A percentile compares a stretch with the other conserved stretches of the same genome.
These are phyloP conservation scores for Phytophthora hibernalis DNA, from an alignment of 352 stramenopile species.

Conservation along the genomic window DNA sequence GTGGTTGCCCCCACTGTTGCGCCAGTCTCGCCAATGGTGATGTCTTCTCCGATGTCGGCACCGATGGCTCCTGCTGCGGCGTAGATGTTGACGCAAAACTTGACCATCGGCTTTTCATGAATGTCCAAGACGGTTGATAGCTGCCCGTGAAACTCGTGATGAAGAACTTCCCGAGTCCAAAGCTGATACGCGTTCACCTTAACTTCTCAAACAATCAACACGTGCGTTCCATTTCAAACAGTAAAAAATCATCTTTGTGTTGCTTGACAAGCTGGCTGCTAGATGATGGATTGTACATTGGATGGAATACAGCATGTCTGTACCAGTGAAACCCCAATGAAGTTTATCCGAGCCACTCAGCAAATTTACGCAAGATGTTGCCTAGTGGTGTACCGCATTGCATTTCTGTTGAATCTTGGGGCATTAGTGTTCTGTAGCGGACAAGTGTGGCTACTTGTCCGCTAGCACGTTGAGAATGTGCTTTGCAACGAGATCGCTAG, in stretches of 20 bases:
- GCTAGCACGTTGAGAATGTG: constrained; percentile 34
- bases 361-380: too few species aligned
- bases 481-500: constrained; percentile 57
- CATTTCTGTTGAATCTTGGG: too few species aligned
- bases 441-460: constrained; percentile 10
- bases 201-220: neutral
- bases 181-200: constrained; percentile 1
- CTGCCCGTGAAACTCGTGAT: neutral
- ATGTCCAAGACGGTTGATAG: neutral
- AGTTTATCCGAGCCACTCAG: too few species aligned
- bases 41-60: neutral
- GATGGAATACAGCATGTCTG: too few species aligned
- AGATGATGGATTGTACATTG: too few species aligned
- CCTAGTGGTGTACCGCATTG: too few species aligned
- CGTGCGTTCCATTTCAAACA: neutral
- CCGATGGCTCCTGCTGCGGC: constrained; percentile 2
- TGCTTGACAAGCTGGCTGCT: too few species aligned
- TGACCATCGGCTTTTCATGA: neutral
- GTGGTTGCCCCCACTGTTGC: neutral
- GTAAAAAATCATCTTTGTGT: neutral
- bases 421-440: too few species aligned
- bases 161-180: neutral
- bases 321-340: too few species aligned
- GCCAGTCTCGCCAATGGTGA: neutral
- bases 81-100: constrained; percentile 2